Percentiles rank a stretch among this genome's conserved stretches.
phyloP scores from a whole-genome alignment of 768 basidiomycete species.

The Mycena latifolia region DNA sequence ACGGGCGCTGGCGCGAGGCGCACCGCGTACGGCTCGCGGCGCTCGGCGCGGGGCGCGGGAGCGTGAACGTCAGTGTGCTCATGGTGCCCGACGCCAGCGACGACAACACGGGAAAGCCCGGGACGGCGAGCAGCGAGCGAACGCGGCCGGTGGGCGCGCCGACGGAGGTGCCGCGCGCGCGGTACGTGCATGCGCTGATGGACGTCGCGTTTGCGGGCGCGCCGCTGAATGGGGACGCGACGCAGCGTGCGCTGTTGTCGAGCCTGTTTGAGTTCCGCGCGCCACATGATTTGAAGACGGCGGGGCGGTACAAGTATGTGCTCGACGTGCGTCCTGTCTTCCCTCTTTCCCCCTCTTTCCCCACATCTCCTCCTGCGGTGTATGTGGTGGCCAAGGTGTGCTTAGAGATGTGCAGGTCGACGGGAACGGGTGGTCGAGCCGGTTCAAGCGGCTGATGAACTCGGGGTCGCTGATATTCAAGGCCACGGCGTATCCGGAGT shows the following conservation, averaged over 20 bases:
- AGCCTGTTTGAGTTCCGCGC: slow-evolving; percentile 61
- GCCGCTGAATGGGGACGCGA: slow-evolving; percentile 55
- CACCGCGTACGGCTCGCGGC: slow-evolving; percentile 61
- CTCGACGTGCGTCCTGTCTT: slow-evolving; percentile 63
- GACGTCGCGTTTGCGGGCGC: slow-evolving; percentile 65
- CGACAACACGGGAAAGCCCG: too few relatives aligned
- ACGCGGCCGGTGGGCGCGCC: not conserved
- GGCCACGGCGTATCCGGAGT: slow-evolving; percentile 66
- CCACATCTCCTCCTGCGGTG: too few relatives aligned
- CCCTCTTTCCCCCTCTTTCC: too few relatives aligned
- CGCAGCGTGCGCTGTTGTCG: slow-evolving; percentile 57
- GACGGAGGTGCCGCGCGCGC: slow-evolving; percentile 37
- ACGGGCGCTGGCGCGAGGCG: slow-evolving; percentile 56
- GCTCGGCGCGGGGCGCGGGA: slow-evolving; percentile 44
- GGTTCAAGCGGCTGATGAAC: slow-evolving; percentile 72
- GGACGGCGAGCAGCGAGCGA: not conserved
- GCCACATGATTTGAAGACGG: slow-evolving; percentile 52
- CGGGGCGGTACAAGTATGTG: slow-evolving; percentile 70
- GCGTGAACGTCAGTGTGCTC: slow-evolving; percentile 50
- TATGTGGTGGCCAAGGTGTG: too few relatives aligned
- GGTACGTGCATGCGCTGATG: slow-evolving; percentile 60
- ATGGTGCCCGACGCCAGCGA: not conserved
- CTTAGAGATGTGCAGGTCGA: slow-evolving; percentile 52
- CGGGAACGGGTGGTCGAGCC: slow-evolving; percentile 72
- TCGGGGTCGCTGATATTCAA: slow-evolving; percentile 73